phyloP scores from a whole-genome alignment of 1,139 yeast genomes.

The Diutina mesorugosa region DNA sequence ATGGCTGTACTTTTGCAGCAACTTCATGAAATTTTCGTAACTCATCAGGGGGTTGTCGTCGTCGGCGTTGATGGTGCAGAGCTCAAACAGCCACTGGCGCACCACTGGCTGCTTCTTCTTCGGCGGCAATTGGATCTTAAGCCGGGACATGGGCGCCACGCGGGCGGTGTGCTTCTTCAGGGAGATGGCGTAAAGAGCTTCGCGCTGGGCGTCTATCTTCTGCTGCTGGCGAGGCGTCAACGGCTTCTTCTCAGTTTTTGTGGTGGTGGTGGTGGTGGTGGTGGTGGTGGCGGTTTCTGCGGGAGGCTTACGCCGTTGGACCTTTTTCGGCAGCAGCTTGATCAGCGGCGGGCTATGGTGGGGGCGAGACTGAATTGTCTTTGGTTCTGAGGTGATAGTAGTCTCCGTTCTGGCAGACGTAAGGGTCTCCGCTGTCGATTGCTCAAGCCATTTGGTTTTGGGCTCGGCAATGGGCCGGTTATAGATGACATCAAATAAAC shows the following conservation, averaged over 20 bases:
- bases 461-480: not conserved
- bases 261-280: no score
- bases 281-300: not conserved
- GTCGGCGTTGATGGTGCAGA: not conserved
- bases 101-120: not conserved
- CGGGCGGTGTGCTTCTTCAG: not conserved
- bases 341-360: not conserved
- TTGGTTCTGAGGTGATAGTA: not conserved
- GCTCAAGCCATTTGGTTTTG: not conserved
- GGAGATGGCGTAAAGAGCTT: not conserved
- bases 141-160: not conserved
- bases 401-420: not conserved
- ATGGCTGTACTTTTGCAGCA: constrained; percentile 1
- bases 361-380: not conserved
- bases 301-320: not conserved
- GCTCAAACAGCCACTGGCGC: not conserved
- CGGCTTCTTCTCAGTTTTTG: not conserved
- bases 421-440: not conserved
- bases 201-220: not conserved
- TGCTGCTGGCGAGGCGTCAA: not conserved
- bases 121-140: not conserved
- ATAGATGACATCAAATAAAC: not conserved
- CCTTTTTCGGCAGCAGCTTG: not conserved
- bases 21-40: constrained; percentile 1
- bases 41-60: not conserved